A percentile compares a stretch with the other conserved stretches of the same genome.
Evolutionary conservation across 331 rosid species (phyloP).

Genomic region (Spiraea crenata): DNA sequence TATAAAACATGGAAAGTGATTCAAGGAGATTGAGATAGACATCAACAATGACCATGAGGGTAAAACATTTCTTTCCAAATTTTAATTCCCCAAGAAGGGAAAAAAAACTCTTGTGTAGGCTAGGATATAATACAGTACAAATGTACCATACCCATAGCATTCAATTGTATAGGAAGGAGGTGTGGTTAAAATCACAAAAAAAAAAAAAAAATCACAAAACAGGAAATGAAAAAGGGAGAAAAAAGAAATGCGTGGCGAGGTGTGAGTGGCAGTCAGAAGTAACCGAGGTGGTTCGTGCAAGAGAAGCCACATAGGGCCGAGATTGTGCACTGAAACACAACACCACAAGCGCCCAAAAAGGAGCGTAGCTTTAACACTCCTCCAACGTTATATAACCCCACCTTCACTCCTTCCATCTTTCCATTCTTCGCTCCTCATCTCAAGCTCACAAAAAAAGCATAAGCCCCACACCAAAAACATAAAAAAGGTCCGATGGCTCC

Average conservation of each 20-base stretch:
- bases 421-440: background rate
- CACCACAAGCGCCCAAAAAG: constrained; percentile 47
- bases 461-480: too few relatives aligned
- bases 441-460: background rate
- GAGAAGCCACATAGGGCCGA: constrained; percentile 46
- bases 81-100: background rate
- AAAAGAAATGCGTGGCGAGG: background rate
- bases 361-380: constrained; percentile 55
- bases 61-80: background rate
- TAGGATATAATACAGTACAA: background rate
- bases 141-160: background rate
- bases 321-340: constrained; percentile 7
- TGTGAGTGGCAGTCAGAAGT: constrained; percentile 6
- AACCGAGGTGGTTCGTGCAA: constrained; percentile 39
- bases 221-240: background rate
- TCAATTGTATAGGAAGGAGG: background rate
- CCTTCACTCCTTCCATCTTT: constrained; percentile 14
- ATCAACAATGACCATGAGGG: background rate
- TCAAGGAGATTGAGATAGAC: background rate
- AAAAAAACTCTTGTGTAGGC: background rate
- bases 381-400: constrained; percentile 37
- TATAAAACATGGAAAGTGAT: background rate
- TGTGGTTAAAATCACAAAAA: background rate
- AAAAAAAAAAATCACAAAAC: background rate
- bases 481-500: constrained; percentile 45